Evolutionary conservation across 768 basidiomycete species (phyloP).

Genomic region (Pisolithus sp.): DNA sequence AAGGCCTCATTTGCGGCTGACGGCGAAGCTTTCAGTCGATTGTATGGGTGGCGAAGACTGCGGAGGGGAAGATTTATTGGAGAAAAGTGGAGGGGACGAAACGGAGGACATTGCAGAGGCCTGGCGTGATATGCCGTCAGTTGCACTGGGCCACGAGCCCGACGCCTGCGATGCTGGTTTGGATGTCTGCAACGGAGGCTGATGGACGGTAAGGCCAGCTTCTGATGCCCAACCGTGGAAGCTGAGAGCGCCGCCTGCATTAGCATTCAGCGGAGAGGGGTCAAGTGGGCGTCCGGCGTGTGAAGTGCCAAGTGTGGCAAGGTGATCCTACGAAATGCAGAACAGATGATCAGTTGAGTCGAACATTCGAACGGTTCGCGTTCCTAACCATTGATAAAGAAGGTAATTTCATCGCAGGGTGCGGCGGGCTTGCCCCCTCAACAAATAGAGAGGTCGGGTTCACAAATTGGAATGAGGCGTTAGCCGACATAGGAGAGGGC

Average conservation of each 20-base stretch:
- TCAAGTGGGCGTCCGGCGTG: constrained; percentile 17
- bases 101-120: constrained; percentile 17
- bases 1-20: constrained; percentile 13
- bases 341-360: background rate
- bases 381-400: constrained; percentile 25
- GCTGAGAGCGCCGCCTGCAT: constrained; percentile 8
- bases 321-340: constrained; percentile 17
- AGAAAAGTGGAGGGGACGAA: constrained; percentile 15
- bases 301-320: constrained; percentile 23
- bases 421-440: constrained; percentile 13
- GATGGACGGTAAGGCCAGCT: constrained; percentile 19
- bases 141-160: constrained; percentile 19
- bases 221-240: constrained; percentile 30
- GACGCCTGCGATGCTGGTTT: constrained; percentile 7
- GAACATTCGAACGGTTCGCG: background rate
- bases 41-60: constrained; percentile 21
- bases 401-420: constrained; percentile 23
- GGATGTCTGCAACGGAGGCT: background rate
- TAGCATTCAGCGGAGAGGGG: constrained; percentile 3
- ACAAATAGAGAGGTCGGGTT: constrained; percentile 23
- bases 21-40: constrained; percentile 22
- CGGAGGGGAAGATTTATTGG: constrained; percentile 14
- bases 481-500: constrained; percentile 1
- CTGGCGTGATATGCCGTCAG: constrained; percentile 25
- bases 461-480: constrained; percentile 13